Evolutionary conservation across 139 green algal species (phyloP).

Genomic region (Gonium pectorale): DNA sequence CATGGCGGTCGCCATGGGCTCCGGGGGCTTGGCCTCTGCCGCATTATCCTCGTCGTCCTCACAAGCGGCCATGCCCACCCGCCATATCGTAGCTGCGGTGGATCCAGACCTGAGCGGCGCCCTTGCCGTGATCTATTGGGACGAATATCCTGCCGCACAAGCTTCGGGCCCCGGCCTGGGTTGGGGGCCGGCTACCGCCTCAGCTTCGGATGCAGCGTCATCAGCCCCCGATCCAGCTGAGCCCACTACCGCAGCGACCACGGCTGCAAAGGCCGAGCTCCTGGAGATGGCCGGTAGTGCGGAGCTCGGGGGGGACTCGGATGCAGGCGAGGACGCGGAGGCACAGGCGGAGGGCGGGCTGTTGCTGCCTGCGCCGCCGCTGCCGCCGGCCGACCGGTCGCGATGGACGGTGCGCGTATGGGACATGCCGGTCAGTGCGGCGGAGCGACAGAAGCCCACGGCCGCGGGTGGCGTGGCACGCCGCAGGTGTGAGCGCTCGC

Average conservation of each 20-base stretch:
- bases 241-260: too few relatives aligned
- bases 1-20: not conserved
- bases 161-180: too few relatives aligned
- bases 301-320: too few relatives aligned
- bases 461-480: not conserved
- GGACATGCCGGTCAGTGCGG: slow-evolving; percentile 66
- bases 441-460: slow-evolving; percentile 6
- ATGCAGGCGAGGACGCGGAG: not conserved
- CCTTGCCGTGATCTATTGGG: slow-evolving; percentile 12
- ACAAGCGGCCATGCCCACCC: not conserved
- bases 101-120: slow-evolving; percentile 23
- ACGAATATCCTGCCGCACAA: not conserved
- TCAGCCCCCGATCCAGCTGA: too few relatives aligned
- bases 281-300: too few relatives aligned
- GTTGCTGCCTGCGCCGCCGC: not conserved
- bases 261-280: too few relatives aligned
- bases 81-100: slow-evolving; percentile 14
- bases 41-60: not conserved
- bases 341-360: not conserved
- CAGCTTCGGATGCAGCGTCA: too few relatives aligned
- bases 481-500: not conserved
- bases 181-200: too few relatives aligned
- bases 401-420: slow-evolving; percentile 46
- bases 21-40: not conserved
- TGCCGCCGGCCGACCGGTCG: not conserved